Evolutionary conservation across 1,284 basidiomycete species (phyloP), one percentile per base, ranked within the genome.

Genomic region (Testicularia cyperi): DNA sequence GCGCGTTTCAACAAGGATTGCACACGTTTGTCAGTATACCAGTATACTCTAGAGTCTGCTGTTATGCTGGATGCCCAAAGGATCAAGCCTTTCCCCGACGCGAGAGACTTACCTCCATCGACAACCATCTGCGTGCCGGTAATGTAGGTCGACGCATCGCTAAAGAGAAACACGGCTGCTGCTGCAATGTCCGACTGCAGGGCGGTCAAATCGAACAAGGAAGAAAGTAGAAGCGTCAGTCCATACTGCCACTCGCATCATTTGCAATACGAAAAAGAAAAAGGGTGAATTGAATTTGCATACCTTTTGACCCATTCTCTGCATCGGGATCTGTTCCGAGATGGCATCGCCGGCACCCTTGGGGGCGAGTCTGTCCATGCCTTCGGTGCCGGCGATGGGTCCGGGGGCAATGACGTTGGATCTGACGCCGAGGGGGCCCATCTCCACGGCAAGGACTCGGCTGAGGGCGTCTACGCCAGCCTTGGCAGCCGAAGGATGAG

Each of bases 401-500:
- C 83, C 92, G 5, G 92, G 92, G 0, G 90, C 85, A 66, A 95
- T 87, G 40, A 94, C 87, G 75, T 96, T 96, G 27, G 88, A 89
- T 40, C 92, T 85, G 25, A 97, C 85, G n/a, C 92, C 94, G 65
- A 86, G 28, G 1, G 92, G 92, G 2, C 91, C 92, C 79, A 95
- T 90, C 78, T 96, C 92, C 12, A 95, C 84, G 0, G 92, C 91
- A 18, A 96, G 79, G 2, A 89, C 90, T 8, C 83, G 80, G 44
- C 86, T 88, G 5, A 92, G 79, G 0, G 92, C 90, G 72, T 98
- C 92, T 25, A 97, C 85, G 8, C 84, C 94, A 0, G 92, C 92
- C 79, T 97, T 97, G 16, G 94, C 94, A 12, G 92, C 90, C 18
- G 88, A 90, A 6, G 94, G 89, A 70, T 96, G 92, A 4, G 85